Evolutionary conservation across 2,329 filamentous ascomycete species (phyloP).

Genomic region (Beauveria varroae): DNA sequence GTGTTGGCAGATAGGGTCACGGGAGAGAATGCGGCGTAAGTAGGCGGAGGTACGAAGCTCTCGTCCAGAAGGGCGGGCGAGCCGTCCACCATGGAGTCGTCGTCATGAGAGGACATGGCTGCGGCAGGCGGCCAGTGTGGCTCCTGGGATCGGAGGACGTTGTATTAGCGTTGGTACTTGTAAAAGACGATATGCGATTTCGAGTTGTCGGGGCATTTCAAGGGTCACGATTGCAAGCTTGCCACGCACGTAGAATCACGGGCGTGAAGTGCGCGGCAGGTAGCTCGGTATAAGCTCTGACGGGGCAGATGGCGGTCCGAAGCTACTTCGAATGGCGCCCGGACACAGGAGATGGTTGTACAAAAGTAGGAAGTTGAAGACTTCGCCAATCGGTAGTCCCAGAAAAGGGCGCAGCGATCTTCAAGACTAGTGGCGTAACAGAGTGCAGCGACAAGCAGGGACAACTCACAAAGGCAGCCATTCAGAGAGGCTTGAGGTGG

Average conservation of each 20-base stretch:
- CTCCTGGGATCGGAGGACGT: background rate
- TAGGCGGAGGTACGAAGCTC: conserved; percentile 45
- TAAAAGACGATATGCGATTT: background rate
- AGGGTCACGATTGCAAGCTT: background rate
- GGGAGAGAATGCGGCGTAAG: conserved; percentile 85
- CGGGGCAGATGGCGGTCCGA: background rate
- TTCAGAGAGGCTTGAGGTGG: conserved; percentile 9
- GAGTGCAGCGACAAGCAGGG: background rate
- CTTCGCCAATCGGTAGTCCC: background rate
- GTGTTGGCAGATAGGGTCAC: conserved; percentile 64
- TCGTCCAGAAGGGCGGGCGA: conserved; percentile 17
- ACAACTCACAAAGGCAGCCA: conserved; percentile 12
- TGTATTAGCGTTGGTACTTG: background rate
- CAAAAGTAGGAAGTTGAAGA: background rate
- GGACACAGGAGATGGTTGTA: too few relatives aligned
- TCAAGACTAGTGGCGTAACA: background rate
- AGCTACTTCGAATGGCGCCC: background rate
- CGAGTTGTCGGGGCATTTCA: background rate
- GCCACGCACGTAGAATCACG: background rate
- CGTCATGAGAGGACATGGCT: conserved; percentile 22
- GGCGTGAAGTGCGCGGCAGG: background rate
- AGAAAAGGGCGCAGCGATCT: background rate
- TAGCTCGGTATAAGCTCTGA: background rate
- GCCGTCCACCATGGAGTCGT: conserved; percentile 20
- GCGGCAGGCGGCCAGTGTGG: conserved; percentile 8